Base-by-base conservation (phyloP, 1,284 basidiomycete species). In the Sanghuangporus baumii region DNA sequence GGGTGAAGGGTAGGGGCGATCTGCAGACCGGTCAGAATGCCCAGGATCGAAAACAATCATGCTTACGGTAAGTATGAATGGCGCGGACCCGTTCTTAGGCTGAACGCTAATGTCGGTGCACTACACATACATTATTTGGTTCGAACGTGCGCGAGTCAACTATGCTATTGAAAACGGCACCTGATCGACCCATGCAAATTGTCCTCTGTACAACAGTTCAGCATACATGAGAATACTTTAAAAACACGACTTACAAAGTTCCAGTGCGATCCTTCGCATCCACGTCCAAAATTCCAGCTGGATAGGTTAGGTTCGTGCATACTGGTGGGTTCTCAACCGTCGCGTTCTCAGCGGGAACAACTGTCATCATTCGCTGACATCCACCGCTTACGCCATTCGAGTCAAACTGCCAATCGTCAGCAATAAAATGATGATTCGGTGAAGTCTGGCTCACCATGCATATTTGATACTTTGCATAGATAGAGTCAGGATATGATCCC, bases 1-100 rank as follows among this genome's bases (percentile, higher is more conserved):
- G 85, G 83, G 67, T 84, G 84, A 2, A 85, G 72, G 2, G 83
- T 71, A n/a, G 85, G 84, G 2, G 83, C 81, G 55, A 84, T 71
- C 84, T 86, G 61, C 7, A 61, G 38, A 38, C 41, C 26, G 18
- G 26, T 46, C 26, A 31, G 51, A 26, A n/a, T n/a, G 43, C 4
- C 20, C 43, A n/a, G 16, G 16, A 16, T n/a, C 16, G 46, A 2
- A 2, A 20, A 40, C 31, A 59, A 50, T 14, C 71, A 54, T 57
- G 65, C 74, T 66, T 67, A 82, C 84, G 26, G 82, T 85, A 62
- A 86, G 72, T 0, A 73, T 83, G 67, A 81, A 87, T 7, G 84
- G 85, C 1, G 83, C 80, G 5, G 82, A 84, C 16, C 85, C 85
- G 66, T 83, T 84, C 57, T 74, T 79, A 2, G 83, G 80, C 11